Percentiles rank a stretch among this genome's conserved stretches.
These are phyloP conservation scores for Otatea glauca DNA, from an alignment of 176 grass and related monocot genomes.

Conservation along the genomic window DNA sequence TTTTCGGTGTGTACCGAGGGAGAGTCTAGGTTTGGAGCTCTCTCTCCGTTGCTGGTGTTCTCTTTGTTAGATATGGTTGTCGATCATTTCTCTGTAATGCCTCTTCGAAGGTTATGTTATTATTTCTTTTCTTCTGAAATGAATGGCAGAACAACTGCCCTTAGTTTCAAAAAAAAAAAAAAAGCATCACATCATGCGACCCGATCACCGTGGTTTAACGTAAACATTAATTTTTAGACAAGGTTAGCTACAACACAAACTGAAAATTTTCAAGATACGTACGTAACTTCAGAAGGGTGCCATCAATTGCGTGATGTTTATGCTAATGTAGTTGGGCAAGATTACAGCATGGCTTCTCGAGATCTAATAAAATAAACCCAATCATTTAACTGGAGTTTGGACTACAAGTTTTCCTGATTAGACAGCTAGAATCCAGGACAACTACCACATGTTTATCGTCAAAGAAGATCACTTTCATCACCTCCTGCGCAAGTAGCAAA, in stretches of 20 bases:
- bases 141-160: too few relatives aligned
- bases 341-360: slow-evolving; percentile 29
- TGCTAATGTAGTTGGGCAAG: not conserved
- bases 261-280: slow-evolving; percentile 21
- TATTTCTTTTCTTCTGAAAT: too few relatives aligned
- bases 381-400: slow-evolving; percentile 22
- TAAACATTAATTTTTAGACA: slow-evolving; percentile 36
- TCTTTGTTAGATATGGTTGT: too few relatives aligned
- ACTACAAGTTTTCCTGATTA: slow-evolving; percentile 8
- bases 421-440: slow-evolving; percentile 38
- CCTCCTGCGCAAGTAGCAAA: not conserved
- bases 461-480: slow-evolving; percentile 38
- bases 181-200: not conserved
- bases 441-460: not conserved
- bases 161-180: too few relatives aligned
- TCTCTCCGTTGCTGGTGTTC: too few relatives aligned
- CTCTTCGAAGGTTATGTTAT: too few relatives aligned
- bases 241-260: not conserved
- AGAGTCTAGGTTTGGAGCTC: too few relatives aligned
- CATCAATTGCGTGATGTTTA: slow-evolving; percentile 19
- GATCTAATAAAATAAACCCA: slow-evolving; percentile 30
- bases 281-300: not conserved
- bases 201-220: slow-evolving; percentile 4
- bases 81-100: too few relatives aligned
- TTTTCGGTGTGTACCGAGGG: too few relatives aligned